A percentile compares a stretch with the other conserved stretches of the same genome.
Evolutionary conservation across 73 alveolate genomes (phyloP).

Genomic region (Tetrahymena borealis): DNA sequence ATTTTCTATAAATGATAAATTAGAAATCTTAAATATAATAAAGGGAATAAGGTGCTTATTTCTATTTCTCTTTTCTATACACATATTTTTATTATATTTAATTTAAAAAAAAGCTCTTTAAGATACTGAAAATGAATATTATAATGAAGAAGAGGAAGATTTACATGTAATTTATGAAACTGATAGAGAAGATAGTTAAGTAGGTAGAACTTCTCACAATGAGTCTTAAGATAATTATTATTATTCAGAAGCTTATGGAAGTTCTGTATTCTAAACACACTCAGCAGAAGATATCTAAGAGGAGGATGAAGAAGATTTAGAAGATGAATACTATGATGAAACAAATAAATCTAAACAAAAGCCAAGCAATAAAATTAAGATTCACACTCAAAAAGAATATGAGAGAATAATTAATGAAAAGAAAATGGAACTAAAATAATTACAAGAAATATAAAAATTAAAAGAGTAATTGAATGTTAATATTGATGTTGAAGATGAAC

Average conservation of each 20-base stretch:
- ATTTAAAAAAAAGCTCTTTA: neutral
- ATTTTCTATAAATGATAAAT: neutral
- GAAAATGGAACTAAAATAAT: neutral
- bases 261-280: neutral
- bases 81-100: neutral
- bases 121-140: neutral
- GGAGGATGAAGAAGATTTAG: neutral
- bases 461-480: neutral
- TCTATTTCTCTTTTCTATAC: neutral
- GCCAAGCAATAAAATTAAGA: too few relatives aligned
- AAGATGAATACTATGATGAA: neutral
- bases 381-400: neutral
- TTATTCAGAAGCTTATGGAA: neutral
- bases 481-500: neutral
- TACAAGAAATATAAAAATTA: neutral
- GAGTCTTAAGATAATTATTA: neutral
- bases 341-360: neutral
- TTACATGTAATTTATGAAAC: neutral
- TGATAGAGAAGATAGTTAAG: neutral
- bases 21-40: neutral
- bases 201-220: neutral
- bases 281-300: neutral
- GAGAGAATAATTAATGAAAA: neutral
- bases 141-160: neutral
- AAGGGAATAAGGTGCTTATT: neutral